Percentiles rank a stretch among this genome's conserved stretches.
phyloP scores from a whole-genome alignment of 768 basidiomycete genomes.

The Gautieria morchelliformis region DNA sequence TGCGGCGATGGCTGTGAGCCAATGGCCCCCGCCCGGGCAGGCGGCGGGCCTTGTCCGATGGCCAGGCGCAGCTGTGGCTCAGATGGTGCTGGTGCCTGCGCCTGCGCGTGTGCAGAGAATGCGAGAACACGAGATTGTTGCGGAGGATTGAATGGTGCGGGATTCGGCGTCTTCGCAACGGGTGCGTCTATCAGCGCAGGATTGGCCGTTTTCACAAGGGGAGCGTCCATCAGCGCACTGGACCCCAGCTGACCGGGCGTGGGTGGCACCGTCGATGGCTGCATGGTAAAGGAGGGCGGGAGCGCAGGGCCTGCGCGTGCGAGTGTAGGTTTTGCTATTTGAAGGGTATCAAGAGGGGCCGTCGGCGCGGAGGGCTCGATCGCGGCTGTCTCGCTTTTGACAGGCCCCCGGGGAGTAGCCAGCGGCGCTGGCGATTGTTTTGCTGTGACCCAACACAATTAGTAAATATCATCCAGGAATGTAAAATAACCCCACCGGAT shows the following conservation, averaged over 20 bases:
- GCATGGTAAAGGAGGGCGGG: not conserved
- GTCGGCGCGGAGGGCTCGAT: not conserved
- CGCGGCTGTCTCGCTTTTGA: constrained; percentile 1
- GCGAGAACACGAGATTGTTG: constrained; percentile 23
- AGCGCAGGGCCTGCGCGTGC: not conserved
- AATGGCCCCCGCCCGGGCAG: not conserved
- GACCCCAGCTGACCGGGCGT: constrained; percentile 4
- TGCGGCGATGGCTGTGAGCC: constrained; percentile 1
- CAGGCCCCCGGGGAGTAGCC: not conserved
- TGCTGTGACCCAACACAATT: not conserved
- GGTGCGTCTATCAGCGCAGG: not conserved
- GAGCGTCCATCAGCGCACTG: not conserved
- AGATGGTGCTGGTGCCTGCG: not conserved
- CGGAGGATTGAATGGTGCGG: constrained; percentile 29
- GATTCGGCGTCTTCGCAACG: not conserved
- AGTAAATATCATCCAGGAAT: not conserved
- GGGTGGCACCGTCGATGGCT: not conserved
- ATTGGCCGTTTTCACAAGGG: not conserved
- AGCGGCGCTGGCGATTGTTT: not conserved
- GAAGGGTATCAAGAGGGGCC: constrained; percentile 27
- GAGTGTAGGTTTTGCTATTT: not conserved
- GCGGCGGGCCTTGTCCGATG: not conserved
- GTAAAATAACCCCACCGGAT: not conserved
- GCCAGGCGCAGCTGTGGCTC: not conserved
- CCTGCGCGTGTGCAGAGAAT: not conserved